Evolutionary conservation across 257 asterid genomes (phyloP).

Genomic region (Cruciata laevipes): DNA sequence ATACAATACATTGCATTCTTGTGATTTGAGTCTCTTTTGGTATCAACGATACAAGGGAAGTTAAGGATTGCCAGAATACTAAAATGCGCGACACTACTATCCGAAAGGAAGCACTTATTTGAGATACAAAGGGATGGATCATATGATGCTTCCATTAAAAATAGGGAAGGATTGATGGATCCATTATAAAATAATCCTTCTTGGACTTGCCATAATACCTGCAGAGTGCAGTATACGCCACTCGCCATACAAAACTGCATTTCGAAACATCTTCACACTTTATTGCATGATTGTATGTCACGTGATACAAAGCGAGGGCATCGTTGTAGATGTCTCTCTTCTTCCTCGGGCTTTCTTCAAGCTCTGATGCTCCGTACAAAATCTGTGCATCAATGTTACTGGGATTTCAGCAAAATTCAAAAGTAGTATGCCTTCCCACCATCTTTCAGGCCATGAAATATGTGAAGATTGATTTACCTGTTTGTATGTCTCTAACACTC

Average conservation of each 20-base stretch:
- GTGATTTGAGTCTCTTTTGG: no score
- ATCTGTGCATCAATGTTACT: slow-evolving; percentile 31
- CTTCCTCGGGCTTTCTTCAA: slow-evolving; percentile 41
- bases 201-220: slow-evolving; percentile 9
- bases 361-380: slow-evolving; percentile 50
- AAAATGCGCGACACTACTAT: no score
- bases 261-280: slow-evolving; percentile 8
- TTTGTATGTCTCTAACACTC: slow-evolving; percentile 50
- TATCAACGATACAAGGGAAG: no score
- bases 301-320: slow-evolving; percentile 59
- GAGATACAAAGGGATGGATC: no score
- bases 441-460: background rate
- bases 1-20: no score
- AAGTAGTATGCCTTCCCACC: no score
- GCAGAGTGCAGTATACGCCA: slow-evolving; percentile 44
- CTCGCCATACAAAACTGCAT: slow-evolving; percentile 71
- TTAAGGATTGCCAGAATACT: no score
- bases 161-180: no score
- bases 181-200: no score
- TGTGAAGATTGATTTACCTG: slow-evolving; percentile 30
- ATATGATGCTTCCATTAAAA: no score
- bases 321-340: slow-evolving; percentile 31
- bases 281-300: slow-evolving; percentile 39
- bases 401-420: no score
- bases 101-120: no score